Evolutionary conservation across 805 yeast genomes (phyloP), one percentile per base, ranked within the genome.

Genomic region (Cyberlindnera mississippiensis): DNA sequence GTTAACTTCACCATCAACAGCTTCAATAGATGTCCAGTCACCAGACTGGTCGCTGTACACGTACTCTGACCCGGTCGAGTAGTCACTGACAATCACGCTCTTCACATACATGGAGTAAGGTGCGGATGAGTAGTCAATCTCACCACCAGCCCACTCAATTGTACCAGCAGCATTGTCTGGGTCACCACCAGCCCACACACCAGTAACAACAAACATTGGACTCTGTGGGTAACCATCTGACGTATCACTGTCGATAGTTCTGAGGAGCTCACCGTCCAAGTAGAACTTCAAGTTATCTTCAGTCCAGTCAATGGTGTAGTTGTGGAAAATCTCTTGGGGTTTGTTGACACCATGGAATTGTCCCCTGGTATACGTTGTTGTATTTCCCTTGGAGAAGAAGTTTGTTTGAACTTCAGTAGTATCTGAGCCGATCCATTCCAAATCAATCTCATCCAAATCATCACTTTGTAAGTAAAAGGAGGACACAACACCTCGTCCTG

Each of bases 391-490:
- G 28, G 88, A 77, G 67, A 87, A 89, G 62, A 64, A 90, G 60
- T 85, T 85, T 19, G 89, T 71, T 64, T 86, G 95, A 52, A 84
- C 78, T 59, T 86, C 82, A 32, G 76, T 71, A 19, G 69, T 69
- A 58, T 89, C 95, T 36, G 85, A 80, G 15, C 96, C 96, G 34
- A 85, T 70, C 81, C 93, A 84, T 62, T 90, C 96, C 37, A 85
- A 57, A 64, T 90, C 97, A 35, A 90, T 79, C 64, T 90, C 97
- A 63, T 90, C 97, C 49, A 82, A 68, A 55, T 84, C 96, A 60
- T 90, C 96, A 53, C 76, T 69, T 58, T 87, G 95, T 41, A 89
- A 70, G 50, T 82, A 86, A 51, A 89, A 78, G 2, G 93, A 81
- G 0, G 96, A 83, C 12, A 88, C 78, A 31, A 90, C 72, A 48